Evolutionary conservation across 169 alveolate genomes (phyloP).

Genomic region (Eimeria zaria): DNA sequence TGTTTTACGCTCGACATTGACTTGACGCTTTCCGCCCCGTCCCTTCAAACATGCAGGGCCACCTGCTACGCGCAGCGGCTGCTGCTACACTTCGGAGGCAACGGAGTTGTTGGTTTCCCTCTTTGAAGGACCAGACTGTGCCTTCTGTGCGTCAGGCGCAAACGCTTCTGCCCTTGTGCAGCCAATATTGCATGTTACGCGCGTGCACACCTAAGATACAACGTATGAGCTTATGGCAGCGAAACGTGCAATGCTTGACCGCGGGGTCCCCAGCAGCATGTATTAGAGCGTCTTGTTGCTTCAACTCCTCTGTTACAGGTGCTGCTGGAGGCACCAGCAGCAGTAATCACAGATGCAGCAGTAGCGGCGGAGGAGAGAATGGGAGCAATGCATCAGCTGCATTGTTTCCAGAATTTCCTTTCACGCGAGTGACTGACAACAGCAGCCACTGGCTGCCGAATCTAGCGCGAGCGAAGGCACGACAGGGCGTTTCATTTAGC

Average conservation of each 20-base stretch:
- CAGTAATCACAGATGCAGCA: conserved; percentile 4
- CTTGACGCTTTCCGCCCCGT: background rate
- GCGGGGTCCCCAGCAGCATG: background rate
- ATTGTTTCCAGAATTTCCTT: background rate
- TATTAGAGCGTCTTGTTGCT: background rate
- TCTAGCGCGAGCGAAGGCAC: conserved; percentile 31
- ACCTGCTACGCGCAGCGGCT: conserved; percentile 12
- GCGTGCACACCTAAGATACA: background rate
- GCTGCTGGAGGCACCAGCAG: background rate
- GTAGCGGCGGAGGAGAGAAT: background rate
- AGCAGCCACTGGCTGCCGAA: conserved; percentile 61
- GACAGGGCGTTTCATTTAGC: background rate
- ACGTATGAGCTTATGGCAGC: background rate
- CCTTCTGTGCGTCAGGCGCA: background rate
- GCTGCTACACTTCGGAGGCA: conserved; percentile 7
- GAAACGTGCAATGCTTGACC: background rate
- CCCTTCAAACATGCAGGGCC: background rate
- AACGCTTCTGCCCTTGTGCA: background rate
- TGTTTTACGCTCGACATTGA: background rate
- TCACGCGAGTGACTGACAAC: background rate
- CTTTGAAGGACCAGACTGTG: background rate
- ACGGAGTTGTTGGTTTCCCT: background rate
- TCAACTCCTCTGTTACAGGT: background rate
- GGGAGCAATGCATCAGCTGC: background rate
- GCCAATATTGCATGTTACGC: background rate